These are phyloP conservation scores for Tricholoma terreum DNA, from an alignment of 768 basidiomycete species.

Conservation along the genomic window DNA sequence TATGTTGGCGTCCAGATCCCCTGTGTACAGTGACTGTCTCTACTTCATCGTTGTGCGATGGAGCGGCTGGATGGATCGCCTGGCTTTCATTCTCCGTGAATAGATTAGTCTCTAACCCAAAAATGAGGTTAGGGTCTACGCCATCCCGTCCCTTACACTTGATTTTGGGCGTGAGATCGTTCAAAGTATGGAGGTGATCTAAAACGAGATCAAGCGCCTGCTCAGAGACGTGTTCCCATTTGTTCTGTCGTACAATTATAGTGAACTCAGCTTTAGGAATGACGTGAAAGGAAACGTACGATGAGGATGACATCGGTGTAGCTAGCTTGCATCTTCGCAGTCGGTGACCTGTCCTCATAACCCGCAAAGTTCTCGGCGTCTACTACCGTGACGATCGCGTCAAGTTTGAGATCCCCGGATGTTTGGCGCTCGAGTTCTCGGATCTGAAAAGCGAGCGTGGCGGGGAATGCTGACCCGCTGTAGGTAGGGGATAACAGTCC, in stretches of 20 bases:
- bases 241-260: slow-evolving; percentile 53
- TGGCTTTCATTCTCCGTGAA: slow-evolving; percentile 39
- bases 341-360: slow-evolving; percentile 90
- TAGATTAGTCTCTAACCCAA: slow-evolving; percentile 86
- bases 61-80: slow-evolving; percentile 9
- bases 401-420: slow-evolving; percentile 70
- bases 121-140: slow-evolving; percentile 76
- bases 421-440: slow-evolving; percentile 84
- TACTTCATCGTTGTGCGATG: slow-evolving; percentile 76
- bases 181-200: slow-evolving; percentile 86
- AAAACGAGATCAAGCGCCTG: slow-evolving; percentile 76
- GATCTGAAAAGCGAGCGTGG: slow-evolving; percentile 92
- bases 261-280: neutral
- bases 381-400: slow-evolving; percentile 89
- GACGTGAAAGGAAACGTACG: slow-evolving; percentile 39
- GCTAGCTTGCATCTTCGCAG: slow-evolving; percentile 92
- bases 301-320: slow-evolving; percentile 91
- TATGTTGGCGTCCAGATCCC: slow-evolving; percentile 27
- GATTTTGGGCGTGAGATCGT: slow-evolving; percentile 87
- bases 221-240: slow-evolving; percentile 85
- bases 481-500: neutral
- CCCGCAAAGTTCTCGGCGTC: slow-evolving; percentile 90
- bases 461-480: slow-evolving; percentile 94
- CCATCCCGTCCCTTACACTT: slow-evolving; percentile 60
- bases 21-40: slow-evolving; percentile 68